These are phyloP conservation scores for Tuber aestivum DNA, from an alignment of 495 filamentous ascomycete species.

Conservation along the genomic window DNA sequence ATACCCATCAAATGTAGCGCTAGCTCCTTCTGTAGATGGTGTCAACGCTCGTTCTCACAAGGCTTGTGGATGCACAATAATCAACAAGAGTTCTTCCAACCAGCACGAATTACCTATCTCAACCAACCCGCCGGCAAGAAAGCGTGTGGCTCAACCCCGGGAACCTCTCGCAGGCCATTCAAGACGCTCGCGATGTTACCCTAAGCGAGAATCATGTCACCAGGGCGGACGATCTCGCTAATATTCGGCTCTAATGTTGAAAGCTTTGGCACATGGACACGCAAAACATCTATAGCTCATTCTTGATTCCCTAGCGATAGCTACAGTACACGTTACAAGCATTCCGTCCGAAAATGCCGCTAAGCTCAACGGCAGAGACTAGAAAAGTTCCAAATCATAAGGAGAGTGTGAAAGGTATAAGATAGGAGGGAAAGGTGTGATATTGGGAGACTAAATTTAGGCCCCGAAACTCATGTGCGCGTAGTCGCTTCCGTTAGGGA, in stretches of 20 bases:
- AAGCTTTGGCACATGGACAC: background rate
- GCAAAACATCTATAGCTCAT: background rate
- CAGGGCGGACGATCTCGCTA: conserved; percentile 7
- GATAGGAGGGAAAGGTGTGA: background rate
- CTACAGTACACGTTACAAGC: background rate
- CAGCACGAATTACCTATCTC: background rate
- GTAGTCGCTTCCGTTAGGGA: background rate
- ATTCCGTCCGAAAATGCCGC: background rate
- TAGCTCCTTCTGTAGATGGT: background rate
- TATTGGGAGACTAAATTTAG: background rate
- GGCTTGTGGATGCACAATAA: background rate
- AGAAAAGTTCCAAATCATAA: background rate
- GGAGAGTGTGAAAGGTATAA: background rate
- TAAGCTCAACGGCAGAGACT: background rate
- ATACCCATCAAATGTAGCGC: background rate
- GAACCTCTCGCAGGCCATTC: conserved; percentile 7
- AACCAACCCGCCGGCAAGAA: background rate
- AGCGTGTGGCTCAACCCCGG: background rate
- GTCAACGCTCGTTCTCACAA: background rate
- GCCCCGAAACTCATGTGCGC: background rate
- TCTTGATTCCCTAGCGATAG: background rate
- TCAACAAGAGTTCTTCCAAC: background rate
- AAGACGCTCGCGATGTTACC: background rate
- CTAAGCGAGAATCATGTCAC: conserved; percentile 17
- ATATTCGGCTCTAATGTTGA: background rate